Evolutionary conservation across 176 grass and related monocot genomes (phyloP).

Genomic region (Coix lacrymajobi): DNA sequence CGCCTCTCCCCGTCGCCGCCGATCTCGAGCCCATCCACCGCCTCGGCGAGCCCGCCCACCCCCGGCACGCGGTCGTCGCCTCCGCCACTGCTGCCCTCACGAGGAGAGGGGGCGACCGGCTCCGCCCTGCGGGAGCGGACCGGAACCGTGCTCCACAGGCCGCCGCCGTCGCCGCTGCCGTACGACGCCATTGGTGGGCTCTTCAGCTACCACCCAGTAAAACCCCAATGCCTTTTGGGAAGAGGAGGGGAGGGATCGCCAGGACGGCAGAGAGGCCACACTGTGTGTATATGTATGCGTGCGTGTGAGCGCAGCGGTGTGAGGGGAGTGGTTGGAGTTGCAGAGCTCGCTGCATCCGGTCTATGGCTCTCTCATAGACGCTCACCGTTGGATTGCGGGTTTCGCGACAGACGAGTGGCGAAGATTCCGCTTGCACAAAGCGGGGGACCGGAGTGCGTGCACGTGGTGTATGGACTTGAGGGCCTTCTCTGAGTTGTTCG

Average conservation of each 20-base stretch:
- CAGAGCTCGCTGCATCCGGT: not conserved
- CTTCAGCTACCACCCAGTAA: not conserved
- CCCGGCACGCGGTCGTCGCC: not conserved
- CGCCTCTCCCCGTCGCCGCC: not conserved
- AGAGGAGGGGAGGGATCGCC: not conserved
- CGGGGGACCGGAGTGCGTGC: rapidly evolving
- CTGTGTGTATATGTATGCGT: not conserved
- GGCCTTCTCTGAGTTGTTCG: rapidly evolving
- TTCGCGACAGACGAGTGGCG: not conserved
- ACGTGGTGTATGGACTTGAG: not conserved
- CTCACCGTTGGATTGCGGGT: not conserved
- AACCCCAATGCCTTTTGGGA: constrained; percentile 24
- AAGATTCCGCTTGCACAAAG: not conserved
- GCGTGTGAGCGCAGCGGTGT: not conserved
- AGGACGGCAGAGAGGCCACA: not conserved
- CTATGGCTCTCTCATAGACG: not conserved
- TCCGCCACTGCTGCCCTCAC: not conserved
- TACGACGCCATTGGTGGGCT: constrained; percentile 20
- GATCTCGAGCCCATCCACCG: constrained; percentile 12
- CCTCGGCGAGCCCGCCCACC: not conserved
- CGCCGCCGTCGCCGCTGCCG: not conserved
- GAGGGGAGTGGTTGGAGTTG: not conserved
- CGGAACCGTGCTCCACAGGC: not conserved
- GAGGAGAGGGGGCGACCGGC: not conserved
- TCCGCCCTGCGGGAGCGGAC: not conserved